Conservation (phyloP, 805 yeast species). For the Blastobotrys parvus region DNA sequence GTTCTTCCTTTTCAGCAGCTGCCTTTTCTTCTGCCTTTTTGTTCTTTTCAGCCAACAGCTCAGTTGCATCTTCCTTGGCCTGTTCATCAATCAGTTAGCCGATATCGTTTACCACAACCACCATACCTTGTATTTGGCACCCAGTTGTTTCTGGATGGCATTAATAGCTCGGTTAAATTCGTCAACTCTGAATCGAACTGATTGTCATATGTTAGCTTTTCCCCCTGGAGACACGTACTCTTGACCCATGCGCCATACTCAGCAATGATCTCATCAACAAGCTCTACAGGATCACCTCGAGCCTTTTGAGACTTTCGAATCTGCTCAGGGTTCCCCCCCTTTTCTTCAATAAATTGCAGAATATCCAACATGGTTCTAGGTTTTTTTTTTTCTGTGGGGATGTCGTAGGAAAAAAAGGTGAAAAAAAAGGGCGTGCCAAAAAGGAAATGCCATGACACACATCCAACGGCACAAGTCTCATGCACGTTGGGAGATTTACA, state of each 20-base stretch:
- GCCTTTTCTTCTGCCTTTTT: slow-evolving; percentile 62
- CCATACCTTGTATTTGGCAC: slow-evolving; percentile 63
- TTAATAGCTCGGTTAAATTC: slow-evolving; percentile 82
- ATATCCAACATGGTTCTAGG: slow-evolving; percentile 71
- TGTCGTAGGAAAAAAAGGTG: not conserved
- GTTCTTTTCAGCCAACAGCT: slow-evolving; percentile 75
- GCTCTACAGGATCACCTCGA: slow-evolving; percentile 89
- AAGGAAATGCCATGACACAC: no score
- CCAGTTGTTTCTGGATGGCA: slow-evolving; percentile 87
- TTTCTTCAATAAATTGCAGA: slow-evolving; percentile 83
- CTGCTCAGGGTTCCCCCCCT: slow-evolving; percentile 91
- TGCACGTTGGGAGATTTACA: no score
- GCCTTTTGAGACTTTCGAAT: slow-evolving; percentile 86
- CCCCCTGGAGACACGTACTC: slow-evolving; percentile 22
- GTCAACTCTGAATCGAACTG: slow-evolving; percentile 76
- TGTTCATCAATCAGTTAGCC: not conserved
- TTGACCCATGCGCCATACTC: slow-evolving; percentile 92
- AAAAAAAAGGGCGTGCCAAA: not conserved
- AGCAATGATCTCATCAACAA: slow-evolving; percentile 89
- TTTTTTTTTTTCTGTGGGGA: not conserved
- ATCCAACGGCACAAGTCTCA: not conserved
- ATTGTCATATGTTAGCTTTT: not conserved
- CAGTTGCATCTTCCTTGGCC: slow-evolving; percentile 88
- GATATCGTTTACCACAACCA: not conserved
- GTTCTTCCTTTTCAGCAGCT: slow-evolving; percentile 56